Evolutionary conservation across 805 yeast species (phyloP), one percentile per base, ranked within the genome.

Genomic region (Pichia insulana): DNA sequence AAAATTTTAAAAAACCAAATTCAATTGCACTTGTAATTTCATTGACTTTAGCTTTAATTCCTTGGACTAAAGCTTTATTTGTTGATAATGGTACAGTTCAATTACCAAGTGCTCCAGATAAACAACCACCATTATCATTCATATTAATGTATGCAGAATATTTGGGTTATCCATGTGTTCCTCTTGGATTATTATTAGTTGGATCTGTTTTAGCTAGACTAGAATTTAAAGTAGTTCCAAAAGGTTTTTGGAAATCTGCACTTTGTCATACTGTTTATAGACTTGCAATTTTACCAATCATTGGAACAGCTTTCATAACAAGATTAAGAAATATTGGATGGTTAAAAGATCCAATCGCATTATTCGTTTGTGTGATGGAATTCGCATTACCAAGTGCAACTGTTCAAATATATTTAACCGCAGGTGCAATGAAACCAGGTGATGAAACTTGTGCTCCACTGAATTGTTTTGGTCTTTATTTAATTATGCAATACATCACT

Each of bases 181-280:
- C 81, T 2, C 45, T 74, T 32, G 81, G 81, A 0, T 60, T 76
- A 39, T 51, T 74, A 15, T 52, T 76, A 28, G 57, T 76, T 36
- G 81, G 81, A 1, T 75, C 79, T 10, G 68, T 78, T 7, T 63
- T 76, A 22, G 69, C 78, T 5, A 54, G 80, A 30, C 62, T 76
- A 45, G 67, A 70, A 44, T 62, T 76, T 16, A 65, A 62, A 13
- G 47, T 56, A 8, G 61, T 74, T 51, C 74, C 76, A 8, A 51
- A 59, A 15, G 80, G 80, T 0, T 76, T 75, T 55, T 75, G 80
- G 80, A 74, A 73, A 52, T 68, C 74, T 2, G 76, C 74, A 2
- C 46, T 73, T 17, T 61, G 63, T 47, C 62, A 72, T 17, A 68
- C 74, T 0, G 45, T 56, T 3, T 62, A 62, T 36, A 57, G 78